phyloP scores from a whole-genome alignment of 108 stramenopile species.

The Cyclotella choctawhatcheeana region DNA sequence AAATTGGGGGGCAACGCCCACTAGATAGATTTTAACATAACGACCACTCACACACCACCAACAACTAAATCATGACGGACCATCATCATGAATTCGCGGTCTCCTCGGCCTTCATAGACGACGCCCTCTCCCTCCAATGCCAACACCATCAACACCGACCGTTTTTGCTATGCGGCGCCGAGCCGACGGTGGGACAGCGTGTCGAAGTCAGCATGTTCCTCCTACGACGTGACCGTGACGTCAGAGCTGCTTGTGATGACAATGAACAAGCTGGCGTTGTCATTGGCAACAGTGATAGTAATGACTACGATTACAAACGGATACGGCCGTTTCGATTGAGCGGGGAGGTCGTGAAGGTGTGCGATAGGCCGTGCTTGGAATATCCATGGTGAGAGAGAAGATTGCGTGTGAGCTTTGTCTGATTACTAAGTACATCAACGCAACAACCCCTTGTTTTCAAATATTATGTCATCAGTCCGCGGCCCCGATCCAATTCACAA shows the following conservation, averaged over 20 bases:
- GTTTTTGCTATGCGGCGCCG: conserved; percentile 11
- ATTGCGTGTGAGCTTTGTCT: too few species aligned
- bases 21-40: too few species aligned
- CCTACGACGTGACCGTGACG: neutral
- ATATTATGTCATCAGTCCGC: too few species aligned
- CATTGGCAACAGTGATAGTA: too few species aligned
- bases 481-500: too few species aligned
- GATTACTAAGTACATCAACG: too few species aligned
- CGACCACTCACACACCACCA: neutral
- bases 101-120: conserved; percentile 23
- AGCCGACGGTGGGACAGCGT: conserved; percentile 16
- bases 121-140: conserved; percentile 20
- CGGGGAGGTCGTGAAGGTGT: conserved; percentile 29
- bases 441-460: too few species aligned
- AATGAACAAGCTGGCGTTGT: neutral
- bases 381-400: too few species aligned
- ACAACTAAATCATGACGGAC: neutral
- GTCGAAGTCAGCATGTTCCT: conserved; percentile 30
- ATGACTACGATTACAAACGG: too few species aligned
- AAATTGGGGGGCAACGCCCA: too few species aligned
- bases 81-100: neutral
- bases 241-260: neutral
- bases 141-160: conserved; percentile 31
- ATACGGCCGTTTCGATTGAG: conserved; percentile 27
- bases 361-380: conserved; percentile 2